phyloP scores from a whole-genome alignment of 331 rosid species.

The Quercus tomentella region DNA sequence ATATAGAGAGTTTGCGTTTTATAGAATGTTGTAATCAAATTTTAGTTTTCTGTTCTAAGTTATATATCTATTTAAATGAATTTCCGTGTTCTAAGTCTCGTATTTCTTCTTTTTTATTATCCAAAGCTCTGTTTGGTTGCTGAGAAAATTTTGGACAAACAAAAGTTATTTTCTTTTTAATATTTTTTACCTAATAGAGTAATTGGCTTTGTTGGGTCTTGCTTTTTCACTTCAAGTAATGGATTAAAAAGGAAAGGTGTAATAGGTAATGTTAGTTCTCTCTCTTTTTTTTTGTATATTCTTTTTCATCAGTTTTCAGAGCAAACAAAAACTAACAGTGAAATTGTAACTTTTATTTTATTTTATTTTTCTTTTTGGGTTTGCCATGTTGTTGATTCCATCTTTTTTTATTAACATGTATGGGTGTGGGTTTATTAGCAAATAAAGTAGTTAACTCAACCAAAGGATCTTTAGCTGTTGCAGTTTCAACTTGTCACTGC shows the following conservation, averaged over 20 bases:
- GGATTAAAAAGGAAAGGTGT: too few species aligned
- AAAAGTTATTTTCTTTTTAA: not conserved
- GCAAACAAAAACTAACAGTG: not conserved
- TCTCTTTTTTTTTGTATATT: not conserved
- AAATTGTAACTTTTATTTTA: not conserved
- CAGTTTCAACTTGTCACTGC: not conserved
- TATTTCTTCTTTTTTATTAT: not conserved
- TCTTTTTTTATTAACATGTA: not conserved
- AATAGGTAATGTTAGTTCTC: too few species aligned
- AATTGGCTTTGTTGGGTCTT: not conserved
- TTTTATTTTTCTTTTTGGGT: not conserved
- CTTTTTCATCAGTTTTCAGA: not conserved
- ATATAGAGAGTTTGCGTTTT: not conserved
- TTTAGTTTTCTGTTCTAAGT: not conserved
- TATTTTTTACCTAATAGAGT: not conserved
- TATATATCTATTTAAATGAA: not conserved
- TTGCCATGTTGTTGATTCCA: not conserved
- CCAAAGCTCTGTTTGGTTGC: conserved; percentile 4
- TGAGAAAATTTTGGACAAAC: conserved; percentile 13
- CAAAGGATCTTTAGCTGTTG: not conserved
- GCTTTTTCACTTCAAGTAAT: not conserved
- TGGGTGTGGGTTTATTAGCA: not conserved
- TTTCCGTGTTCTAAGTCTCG: not conserved
- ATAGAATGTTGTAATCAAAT: not conserved
- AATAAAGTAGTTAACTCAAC: not conserved